Conservation (phyloP, 495 filamentous ascomycete species). For the Xylaria palmicola region DNA sequence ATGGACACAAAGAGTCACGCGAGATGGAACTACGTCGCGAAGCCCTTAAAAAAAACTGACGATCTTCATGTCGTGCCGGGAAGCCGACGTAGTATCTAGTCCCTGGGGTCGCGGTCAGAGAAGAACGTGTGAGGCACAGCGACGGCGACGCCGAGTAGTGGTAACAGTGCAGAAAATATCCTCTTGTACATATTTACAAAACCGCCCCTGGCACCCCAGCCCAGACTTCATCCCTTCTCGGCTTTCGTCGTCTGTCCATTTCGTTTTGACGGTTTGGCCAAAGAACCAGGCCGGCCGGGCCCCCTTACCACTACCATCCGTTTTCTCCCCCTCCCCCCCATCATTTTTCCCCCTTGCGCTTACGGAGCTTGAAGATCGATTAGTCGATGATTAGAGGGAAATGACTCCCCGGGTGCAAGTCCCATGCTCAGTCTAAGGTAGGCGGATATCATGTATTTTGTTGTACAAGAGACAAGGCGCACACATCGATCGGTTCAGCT, state of each 20-base stretch:
- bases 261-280: background rate
- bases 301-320: background rate
- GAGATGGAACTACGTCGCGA: no score
- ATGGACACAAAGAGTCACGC: no score
- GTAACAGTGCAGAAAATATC: slow-evolving; percentile 18
- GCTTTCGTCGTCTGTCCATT: background rate
- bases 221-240: background rate
- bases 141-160: background rate
- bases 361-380: background rate
- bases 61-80: no score
- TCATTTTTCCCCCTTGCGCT: background rate
- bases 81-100: no score
- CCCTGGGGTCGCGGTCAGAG: no score
- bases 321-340: background rate
- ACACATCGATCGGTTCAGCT: slow-evolving; percentile 24
- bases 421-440: slow-evolving; percentile 15
- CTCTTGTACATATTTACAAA: slow-evolving; percentile 38
- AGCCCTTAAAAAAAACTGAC: no score
- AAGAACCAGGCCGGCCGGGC: background rate
- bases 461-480: slow-evolving; percentile 20
- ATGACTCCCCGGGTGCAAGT: background rate
- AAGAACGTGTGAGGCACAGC: background rate
- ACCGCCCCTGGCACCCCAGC: slow-evolving; percentile 9
- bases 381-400: background rate
- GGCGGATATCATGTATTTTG: slow-evolving; percentile 18